phyloP scores from a whole-genome alignment of 164 flowering plant species.

The Vitis riparia region DNA sequence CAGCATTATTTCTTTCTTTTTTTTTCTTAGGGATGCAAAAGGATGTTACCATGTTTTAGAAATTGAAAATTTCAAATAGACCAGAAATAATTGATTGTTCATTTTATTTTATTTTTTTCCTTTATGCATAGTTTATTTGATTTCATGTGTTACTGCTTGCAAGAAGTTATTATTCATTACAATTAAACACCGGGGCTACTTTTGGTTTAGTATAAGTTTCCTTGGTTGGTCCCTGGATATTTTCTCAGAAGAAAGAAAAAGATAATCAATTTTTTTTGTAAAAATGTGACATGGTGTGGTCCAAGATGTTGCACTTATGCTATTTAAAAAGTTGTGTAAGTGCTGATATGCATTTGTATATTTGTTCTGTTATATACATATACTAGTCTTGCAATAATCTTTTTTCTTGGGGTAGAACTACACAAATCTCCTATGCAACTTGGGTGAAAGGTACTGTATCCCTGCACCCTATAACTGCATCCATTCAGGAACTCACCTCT shows the following conservation, averaged over 20 bases:
- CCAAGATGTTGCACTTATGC: neutral
- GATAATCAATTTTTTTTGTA: neutral
- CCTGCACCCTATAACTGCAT: slow-evolving; percentile 45
- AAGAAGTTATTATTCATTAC: neutral
- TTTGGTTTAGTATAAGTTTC: neutral
- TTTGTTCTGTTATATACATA: neutral
- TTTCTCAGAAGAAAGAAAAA: neutral
- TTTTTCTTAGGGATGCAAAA: no score
- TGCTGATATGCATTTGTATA: neutral
- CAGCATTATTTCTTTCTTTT: no score
- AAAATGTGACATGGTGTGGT: neutral
- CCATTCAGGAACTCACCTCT: slow-evolving; percentile 50
- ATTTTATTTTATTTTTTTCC: no score
- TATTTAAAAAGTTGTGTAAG: neutral
- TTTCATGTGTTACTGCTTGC: no score
- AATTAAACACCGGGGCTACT: neutral
- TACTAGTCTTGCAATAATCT: neutral
- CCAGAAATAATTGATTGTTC: no score
- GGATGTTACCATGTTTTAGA: no score
- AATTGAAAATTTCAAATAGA: no score
- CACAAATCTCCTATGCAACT: slow-evolving; percentile 34
- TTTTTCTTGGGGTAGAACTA: slow-evolving; percentile 40
- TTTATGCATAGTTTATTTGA: no score
- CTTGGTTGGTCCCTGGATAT: neutral
- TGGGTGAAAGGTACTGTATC: slow-evolving; percentile 42